Percentiles rank a stretch among this genome's conserved stretches.
Conservation (phyloP, 768 basidiomycete species). For the Imleria badia region DNA sequence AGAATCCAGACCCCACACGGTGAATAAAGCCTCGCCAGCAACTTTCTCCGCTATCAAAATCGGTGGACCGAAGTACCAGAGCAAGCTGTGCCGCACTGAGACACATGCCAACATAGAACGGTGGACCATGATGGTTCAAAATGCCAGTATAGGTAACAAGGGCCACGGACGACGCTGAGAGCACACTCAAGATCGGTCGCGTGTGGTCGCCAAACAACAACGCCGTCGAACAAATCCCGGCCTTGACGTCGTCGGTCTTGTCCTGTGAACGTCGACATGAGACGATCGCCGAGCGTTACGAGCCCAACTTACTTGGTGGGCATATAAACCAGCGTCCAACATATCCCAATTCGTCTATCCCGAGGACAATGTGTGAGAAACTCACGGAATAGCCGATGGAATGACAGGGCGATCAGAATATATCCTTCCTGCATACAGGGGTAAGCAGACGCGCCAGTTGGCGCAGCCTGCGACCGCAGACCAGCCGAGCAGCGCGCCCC, state of each 20-base stretch:
- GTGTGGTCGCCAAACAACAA: constrained; percentile 82
- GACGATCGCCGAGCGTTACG: neutral
- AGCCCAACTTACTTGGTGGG: constrained; percentile 76
- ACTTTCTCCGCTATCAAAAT: constrained; percentile 72
- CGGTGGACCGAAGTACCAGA: constrained; percentile 69
- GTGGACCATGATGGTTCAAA: constrained; percentile 69
- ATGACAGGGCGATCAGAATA: too few relatives aligned
- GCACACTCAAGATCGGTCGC: constrained; percentile 67
- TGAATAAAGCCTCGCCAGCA: constrained; percentile 95
- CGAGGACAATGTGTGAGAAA: too few relatives aligned
- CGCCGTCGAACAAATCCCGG: constrained; percentile 92
- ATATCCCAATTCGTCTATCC: too few relatives aligned
- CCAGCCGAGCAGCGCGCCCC: constrained; percentile 96
- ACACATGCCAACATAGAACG: constrained; percentile 78
- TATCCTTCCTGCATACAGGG: constrained; percentile 89
- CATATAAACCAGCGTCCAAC: constrained; percentile 97
- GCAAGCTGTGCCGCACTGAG: constrained; percentile 75
- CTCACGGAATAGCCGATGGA: too few relatives aligned
- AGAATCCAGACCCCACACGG: too few relatives aligned
- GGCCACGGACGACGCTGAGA: constrained; percentile 73
- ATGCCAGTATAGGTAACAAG: constrained; percentile 77
- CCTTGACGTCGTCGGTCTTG: constrained; percentile 84
- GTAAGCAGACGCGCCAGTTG: constrained; percentile 80
- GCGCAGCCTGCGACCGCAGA: constrained; percentile 84
- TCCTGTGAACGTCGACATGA: constrained; percentile 52